Evolutionary conservation across 805 yeast species (phyloP), one percentile per base, ranked within the genome.

Genomic region (Torulaspora delbrueckii): DNA sequence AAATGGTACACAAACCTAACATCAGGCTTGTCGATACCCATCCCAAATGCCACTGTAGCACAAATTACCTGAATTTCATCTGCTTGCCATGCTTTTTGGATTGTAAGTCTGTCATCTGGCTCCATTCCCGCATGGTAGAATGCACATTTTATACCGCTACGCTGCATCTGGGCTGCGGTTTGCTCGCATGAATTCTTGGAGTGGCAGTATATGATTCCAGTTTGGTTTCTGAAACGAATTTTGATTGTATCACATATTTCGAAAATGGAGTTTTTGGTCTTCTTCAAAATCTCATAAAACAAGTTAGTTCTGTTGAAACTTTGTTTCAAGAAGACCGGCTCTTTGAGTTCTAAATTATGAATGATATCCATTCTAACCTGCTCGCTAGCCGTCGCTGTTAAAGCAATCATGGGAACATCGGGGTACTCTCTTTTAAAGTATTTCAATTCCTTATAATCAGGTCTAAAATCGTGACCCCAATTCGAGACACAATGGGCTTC

Each of bases 401-500:
- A 72, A 0, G 98, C 99, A 88, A 93, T 89, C 50, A 93, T 72
- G 1, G 99, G 99, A 4, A 88, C 79, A 42, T 75, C 76, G 0
- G 96, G 95, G 60, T 77, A 93, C 40, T 78, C 75, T 14, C 69
- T 65, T 58, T 88, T 88, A 65, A 93, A 86, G 53, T 74, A 76
- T 28, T 80, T 78, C 59, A 93, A 72, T 8, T 82, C 84, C 57
- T 89, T 86, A 68, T 93, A 93, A 65, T 93, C 98, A 0, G 98
- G 97, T 42, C 99, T 74, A 65, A 93, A 93, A 66, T 93, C 99
- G 66, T 93, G 99, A 16, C 99, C 99, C 99, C 99, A 93, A 8
- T 95, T 84, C 42, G 96, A 87, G 37, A 93, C 95, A 74, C 99
- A 93, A 68, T 93, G 99, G 0, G 99, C 99, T 62, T 85, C 99